These are phyloP conservation scores for Agrostemma githago DNA, from an alignment of 148 eudicot genomes.

Conservation along the genomic window DNA sequence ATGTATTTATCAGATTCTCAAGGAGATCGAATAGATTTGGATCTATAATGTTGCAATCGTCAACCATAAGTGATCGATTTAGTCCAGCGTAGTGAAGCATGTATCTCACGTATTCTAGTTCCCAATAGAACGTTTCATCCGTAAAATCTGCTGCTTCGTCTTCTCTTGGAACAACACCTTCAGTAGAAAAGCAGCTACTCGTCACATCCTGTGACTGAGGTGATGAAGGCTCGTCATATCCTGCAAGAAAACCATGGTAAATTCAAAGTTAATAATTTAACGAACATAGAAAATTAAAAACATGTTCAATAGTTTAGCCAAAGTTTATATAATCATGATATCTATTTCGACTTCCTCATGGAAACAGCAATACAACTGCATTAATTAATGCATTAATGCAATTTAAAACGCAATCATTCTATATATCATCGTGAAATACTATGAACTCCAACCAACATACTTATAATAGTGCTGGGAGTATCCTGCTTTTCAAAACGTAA, in stretches of 20 bases:
- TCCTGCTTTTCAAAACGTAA: background rate
- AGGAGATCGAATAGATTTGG: conserved; percentile 49
- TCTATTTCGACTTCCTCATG: too few species aligned
- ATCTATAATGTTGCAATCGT: conserved; percentile 37
- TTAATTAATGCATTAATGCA: background rate
- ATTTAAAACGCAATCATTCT: background rate
- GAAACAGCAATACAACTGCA: too few species aligned
- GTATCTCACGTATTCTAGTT: conserved; percentile 50
- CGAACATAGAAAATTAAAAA: background rate
- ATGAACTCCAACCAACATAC: background rate
- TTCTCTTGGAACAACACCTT: conserved; percentile 32
- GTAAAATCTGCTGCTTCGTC: conserved; percentile 38
- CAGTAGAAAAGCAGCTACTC: conserved; percentile 33
- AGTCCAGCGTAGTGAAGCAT: conserved; percentile 46
- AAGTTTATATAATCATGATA: background rate
- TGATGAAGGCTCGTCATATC: conserved; percentile 36
- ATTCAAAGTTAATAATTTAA: background rate
- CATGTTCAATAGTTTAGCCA: conserved; percentile 4
- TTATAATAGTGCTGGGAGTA: background rate
- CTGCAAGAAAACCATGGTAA: conserved; percentile 34
- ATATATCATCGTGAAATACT: background rate
- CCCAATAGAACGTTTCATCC: conserved; percentile 50
- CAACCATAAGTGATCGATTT: conserved; percentile 42
- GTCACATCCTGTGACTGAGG: conserved; percentile 35
- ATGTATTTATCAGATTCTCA: conserved; percentile 41